phyloP scores from a whole-genome alignment of 768 basidiomycete species.

The Mycena pura region DNA sequence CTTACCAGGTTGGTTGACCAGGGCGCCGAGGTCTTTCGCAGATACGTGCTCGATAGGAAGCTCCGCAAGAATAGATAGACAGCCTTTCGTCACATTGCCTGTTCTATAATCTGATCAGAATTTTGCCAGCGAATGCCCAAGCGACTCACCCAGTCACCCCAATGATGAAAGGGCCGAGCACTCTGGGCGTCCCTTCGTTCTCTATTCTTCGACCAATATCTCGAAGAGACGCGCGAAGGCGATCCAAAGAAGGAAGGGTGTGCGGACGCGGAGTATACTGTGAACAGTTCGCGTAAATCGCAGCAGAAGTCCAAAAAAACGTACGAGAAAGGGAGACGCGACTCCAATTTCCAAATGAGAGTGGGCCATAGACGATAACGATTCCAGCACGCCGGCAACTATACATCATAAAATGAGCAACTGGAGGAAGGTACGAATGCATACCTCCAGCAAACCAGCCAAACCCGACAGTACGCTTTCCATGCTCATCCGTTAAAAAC shows the following conservation, averaged over 20 bases:
- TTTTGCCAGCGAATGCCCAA: constrained; percentile 1
- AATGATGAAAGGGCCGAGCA: constrained; percentile 78
- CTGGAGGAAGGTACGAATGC: constrained; percentile 26
- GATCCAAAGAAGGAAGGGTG: constrained; percentile 64
- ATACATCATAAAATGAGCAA: constrained; percentile 5
- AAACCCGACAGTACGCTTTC: constrained; percentile 86
- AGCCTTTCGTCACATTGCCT: constrained; percentile 85
- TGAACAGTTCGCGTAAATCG: neutral
- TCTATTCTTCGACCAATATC: constrained; percentile 63
- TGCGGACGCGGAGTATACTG: constrained; percentile 85
- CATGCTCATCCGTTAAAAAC: constrained; percentile 65
- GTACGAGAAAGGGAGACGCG: constrained; percentile 82
- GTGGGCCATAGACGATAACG: constrained; percentile 79
- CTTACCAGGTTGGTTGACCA: constrained; percentile 63
- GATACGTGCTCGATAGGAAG: constrained; percentile 68
- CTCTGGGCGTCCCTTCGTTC: constrained; percentile 62
- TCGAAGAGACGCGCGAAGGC: constrained; percentile 59
- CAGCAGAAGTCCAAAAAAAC: constrained; percentile 28
- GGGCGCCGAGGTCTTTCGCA: constrained; percentile 60
- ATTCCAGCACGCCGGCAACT: constrained; percentile 89
- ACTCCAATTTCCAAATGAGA: constrained; percentile 80
- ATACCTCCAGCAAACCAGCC: constrained; percentile 92
- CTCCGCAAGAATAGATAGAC: constrained; percentile 72
- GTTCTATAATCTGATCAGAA: constrained; percentile 47
- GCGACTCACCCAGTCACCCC: constrained; percentile 78